Evolutionary conservation across 345 rosid species (phyloP).

Genomic region (Brassica incana): DNA sequence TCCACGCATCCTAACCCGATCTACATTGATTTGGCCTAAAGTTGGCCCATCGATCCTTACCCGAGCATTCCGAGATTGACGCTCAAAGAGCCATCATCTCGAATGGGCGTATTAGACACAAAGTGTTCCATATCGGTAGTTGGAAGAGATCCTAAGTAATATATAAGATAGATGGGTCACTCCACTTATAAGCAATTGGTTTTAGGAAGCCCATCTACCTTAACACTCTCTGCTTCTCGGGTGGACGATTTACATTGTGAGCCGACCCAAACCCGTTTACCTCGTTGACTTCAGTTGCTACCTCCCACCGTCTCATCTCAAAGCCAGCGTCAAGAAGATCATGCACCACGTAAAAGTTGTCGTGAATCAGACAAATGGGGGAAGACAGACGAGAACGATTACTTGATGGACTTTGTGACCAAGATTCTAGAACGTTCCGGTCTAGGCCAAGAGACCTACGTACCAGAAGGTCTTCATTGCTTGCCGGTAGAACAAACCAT

Average conservation of each 20-base stretch:
- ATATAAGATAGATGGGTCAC: too few species aligned
- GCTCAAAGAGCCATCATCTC: too few species aligned
- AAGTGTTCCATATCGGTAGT: too few species aligned
- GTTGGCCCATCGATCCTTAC: too few species aligned
- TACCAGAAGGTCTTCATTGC: constrained; percentile 36
- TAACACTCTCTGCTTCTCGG: constrained; percentile 1
- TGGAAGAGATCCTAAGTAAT: too few species aligned
- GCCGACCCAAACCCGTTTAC: constrained; percentile 34
- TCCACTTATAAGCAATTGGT: too few species aligned
- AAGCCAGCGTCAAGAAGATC: constrained; percentile 22
- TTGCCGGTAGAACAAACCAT: constrained; percentile 29
- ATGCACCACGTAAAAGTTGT: constrained; percentile 27
- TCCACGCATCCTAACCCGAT: too few species aligned
- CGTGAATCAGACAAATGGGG: constrained; percentile 25
- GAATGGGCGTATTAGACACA: too few species aligned
- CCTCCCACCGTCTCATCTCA: constrained; percentile 39
- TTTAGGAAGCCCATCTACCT: too few species aligned
- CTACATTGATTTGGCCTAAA: too few species aligned
- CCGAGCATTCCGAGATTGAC: too few species aligned
- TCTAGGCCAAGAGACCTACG: constrained; percentile 35
- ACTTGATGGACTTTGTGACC: constrained; percentile 38
- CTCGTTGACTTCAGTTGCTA: constrained; percentile 38
- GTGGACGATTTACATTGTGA: constrained; percentile 11
- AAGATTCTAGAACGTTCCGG: constrained; percentile 43
- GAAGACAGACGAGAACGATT: constrained; percentile 15